Evolutionary conservation across 495 filamentous ascomycete genomes (phyloP).

Genomic region (Darksidea phi): DNA sequence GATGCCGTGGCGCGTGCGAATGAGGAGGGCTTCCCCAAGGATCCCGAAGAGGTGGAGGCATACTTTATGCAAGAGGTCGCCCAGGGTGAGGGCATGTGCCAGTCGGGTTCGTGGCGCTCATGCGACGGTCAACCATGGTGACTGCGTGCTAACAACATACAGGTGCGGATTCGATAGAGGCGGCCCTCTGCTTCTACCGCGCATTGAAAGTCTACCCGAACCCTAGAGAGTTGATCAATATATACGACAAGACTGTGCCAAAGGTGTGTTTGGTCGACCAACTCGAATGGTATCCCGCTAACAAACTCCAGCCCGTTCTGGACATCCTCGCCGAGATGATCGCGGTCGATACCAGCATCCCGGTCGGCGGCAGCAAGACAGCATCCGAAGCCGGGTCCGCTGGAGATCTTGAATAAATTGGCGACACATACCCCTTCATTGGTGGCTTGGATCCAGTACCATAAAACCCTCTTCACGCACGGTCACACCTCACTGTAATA

Average conservation of each 20-base stretch:
- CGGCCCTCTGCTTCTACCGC: constrained; percentile 93
- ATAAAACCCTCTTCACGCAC: background rate
- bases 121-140: background rate
- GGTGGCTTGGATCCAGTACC: background rate
- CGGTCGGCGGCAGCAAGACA: constrained; percentile 51
- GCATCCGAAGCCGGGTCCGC: constrained; percentile 31
- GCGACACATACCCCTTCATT: background rate
- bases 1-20: constrained; percentile 70
- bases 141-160: constrained; percentile 17
- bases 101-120: constrained; percentile 58
- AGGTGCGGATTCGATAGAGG: constrained; percentile 75
- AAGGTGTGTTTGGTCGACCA: constrained; percentile 55
- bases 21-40: constrained; percentile 85
- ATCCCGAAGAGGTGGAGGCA: constrained; percentile 84
- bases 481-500: constrained; percentile 15
- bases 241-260: constrained; percentile 97
- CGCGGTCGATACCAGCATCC: constrained; percentile 74
- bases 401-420: constrained; percentile 8
- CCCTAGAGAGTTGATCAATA: constrained; percentile 84
- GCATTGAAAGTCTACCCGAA: constrained; percentile 97
- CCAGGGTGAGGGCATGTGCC: constrained; percentile 73
- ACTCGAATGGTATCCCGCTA: constrained; percentile 13
- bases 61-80: constrained; percentile 96
- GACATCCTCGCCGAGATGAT: constrained; percentile 98
- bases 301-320: constrained; percentile 66